Percentiles rank a stretch among this genome's conserved stretches.
phyloP scores from a whole-genome alignment of 345 rosid species.

The Arabis hirsuta region DNA sequence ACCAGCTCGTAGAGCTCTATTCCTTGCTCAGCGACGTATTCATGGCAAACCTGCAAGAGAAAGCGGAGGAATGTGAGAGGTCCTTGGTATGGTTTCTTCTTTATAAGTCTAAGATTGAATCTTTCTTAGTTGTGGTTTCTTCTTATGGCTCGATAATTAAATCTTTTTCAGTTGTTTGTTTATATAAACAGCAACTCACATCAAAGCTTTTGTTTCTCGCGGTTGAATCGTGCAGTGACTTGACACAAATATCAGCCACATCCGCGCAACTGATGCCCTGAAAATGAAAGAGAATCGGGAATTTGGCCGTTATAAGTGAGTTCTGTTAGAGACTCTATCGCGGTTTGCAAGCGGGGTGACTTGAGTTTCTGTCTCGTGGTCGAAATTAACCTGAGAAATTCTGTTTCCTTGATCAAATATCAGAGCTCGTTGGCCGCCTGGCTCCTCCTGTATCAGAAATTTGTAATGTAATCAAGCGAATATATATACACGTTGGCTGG shows the following conservation, averaged over 20 bases:
- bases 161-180: neutral
- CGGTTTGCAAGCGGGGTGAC: neutral
- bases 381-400: conserved; percentile 71
- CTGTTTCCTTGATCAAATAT: conserved; percentile 96
- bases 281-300: conserved; percentile 2
- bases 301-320: conserved; percentile 3
- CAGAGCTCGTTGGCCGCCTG: conserved; percentile 96
- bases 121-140: conserved; percentile 3
- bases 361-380: neutral
- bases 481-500: conserved; percentile 6
- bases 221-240: conserved; percentile 88
- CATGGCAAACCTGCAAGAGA: conserved; percentile 78
- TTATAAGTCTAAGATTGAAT: neutral
- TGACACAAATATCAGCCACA: conserved; percentile 92
- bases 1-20: conserved; percentile 92
- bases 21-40: conserved; percentile 86
- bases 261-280: conserved; percentile 93
- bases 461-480: conserved; percentile 1
- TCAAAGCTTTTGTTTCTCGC: conserved; percentile 98
- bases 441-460: conserved; percentile 73
- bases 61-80: conserved; percentile 25
- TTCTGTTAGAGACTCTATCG: neutral
- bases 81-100: neutral
- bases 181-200: conserved; percentile 48
- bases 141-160: neutral